Evolutionary conservation across 2,329 filamentous ascomycete genomes (phyloP).

Genomic region (Fonsecaea nubica): DNA sequence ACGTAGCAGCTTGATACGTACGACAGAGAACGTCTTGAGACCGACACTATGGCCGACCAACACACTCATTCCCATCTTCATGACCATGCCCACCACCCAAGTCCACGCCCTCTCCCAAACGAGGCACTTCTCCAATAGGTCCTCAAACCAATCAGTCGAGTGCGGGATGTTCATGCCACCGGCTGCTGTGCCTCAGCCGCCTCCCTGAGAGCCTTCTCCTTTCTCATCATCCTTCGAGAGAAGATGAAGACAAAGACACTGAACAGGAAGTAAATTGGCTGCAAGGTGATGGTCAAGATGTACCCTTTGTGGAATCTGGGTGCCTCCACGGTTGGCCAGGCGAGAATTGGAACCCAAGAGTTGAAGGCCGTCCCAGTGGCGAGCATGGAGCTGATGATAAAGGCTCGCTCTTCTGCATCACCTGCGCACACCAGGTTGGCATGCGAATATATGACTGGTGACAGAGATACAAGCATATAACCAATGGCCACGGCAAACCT

Average conservation of each 20-base stretch:
- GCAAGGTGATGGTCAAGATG: neutral
- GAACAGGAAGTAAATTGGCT: slow-evolving; percentile 1
- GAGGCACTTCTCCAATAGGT: too few relatives aligned
- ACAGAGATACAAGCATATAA: slow-evolving; percentile 9
- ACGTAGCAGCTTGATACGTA: too few relatives aligned
- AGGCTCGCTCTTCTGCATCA: slow-evolving; percentile 25
- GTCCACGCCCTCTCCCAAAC: too few relatives aligned
- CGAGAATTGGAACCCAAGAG: slow-evolving; percentile 17
- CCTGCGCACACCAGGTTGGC: slow-evolving; percentile 19
- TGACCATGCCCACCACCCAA: too few relatives aligned
- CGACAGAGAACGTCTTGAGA: too few relatives aligned
- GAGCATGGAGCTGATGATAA: slow-evolving; percentile 23
- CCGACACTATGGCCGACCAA: too few relatives aligned
- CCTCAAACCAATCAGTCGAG: too few relatives aligned
- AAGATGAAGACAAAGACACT: neutral
- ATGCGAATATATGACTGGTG: slow-evolving; percentile 20
- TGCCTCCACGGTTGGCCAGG: slow-evolving; percentile 20
- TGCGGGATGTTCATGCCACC: too few relatives aligned
- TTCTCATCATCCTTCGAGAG: too few relatives aligned
- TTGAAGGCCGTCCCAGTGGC: slow-evolving; percentile 22
- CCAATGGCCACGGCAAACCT: slow-evolving; percentile 15
- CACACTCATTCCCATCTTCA: too few relatives aligned
- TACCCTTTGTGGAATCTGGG: slow-evolving; percentile 25
- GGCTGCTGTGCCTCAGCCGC: too few relatives aligned
- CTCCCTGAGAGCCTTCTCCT: too few relatives aligned